Evolutionary conservation across 2,329 filamentous ascomycete species (phyloP).

Genomic region (Colletotrichum endophyticum): DNA sequence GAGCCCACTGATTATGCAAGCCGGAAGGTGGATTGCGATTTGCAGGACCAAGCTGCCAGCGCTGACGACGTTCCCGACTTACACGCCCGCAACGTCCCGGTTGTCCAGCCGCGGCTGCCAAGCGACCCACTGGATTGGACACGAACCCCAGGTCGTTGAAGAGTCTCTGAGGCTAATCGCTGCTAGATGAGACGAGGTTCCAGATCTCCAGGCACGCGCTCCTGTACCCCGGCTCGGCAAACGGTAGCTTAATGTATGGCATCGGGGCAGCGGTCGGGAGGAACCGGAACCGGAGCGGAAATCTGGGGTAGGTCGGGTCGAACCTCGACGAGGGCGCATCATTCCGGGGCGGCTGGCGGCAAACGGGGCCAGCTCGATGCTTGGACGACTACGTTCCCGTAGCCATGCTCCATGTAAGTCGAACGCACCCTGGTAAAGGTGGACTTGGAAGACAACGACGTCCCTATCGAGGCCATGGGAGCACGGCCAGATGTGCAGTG

Average conservation of each 20-base stretch:
- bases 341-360: conserved; percentile 18
- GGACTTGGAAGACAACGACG: neutral
- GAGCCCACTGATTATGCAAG: conserved; percentile 3
- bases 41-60: neutral
- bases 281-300: conserved; percentile 17
- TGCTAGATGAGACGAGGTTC: conserved; percentile 14
- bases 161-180: conserved; percentile 9
- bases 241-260: conserved; percentile 15
- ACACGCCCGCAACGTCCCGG: conserved; percentile 5
- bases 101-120: neutral
- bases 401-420: conserved; percentile 15
- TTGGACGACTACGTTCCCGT: conserved; percentile 1
- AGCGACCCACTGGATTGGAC: neutral
- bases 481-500: neutral
- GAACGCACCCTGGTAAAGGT: conserved; percentile 10
- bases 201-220: conserved; percentile 18
- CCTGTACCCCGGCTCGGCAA: conserved; percentile 20
- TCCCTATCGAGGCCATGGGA: neutral
- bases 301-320: conserved; percentile 21
- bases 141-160: conserved; percentile 5
- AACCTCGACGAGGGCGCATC: conserved; percentile 20
- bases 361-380: conserved; percentile 14
- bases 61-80: neutral
- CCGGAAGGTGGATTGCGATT: neutral
- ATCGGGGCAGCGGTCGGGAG: conserved; percentile 16